Conservation (phyloP, 106 monocot genomes). For the Phalaenopsis equestris region DNA sequence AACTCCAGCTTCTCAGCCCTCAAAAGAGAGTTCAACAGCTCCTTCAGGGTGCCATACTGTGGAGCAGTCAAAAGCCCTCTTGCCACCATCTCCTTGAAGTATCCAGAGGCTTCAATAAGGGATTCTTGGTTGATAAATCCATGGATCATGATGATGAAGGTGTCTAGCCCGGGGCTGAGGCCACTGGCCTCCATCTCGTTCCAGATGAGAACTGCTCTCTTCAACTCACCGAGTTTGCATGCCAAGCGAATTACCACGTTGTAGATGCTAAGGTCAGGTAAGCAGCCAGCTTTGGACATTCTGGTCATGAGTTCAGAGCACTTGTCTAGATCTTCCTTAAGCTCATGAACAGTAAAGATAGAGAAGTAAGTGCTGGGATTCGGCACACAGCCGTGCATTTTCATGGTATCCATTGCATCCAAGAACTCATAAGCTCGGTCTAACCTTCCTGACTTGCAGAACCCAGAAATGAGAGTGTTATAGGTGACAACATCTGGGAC, state of each 20-base stretch:
- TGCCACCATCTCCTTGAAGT: conserved; percentile 76
- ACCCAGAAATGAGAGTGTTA: conserved; percentile 64
- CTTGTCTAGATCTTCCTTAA: conserved; percentile 73
- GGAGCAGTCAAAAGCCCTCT: conserved; percentile 57
- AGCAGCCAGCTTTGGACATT: conserved; percentile 39
- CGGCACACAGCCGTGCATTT: conserved; percentile 38
- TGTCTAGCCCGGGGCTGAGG: conserved; percentile 56
- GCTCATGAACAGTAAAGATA: conserved; percentile 56
- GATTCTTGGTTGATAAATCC: conserved; percentile 48
- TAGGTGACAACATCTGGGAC: conserved; percentile 54
- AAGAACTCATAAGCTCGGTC: conserved; percentile 54
- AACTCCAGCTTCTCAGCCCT: conserved; percentile 68
- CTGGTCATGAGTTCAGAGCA: conserved; percentile 60
- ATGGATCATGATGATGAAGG: conserved; percentile 61
- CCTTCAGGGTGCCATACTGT: conserved; percentile 86
- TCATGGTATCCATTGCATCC: conserved; percentile 48
- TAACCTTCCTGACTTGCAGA: conserved; percentile 59
- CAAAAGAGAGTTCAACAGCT: conserved; percentile 63
- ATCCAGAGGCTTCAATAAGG: conserved; percentile 52
- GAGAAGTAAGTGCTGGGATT: conserved; percentile 40
- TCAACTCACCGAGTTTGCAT: conserved; percentile 74
- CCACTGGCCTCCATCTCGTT: conserved; percentile 59
- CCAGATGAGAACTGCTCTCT: conserved; percentile 41
- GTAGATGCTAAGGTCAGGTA: conserved; percentile 51
- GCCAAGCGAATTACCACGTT: conserved; percentile 58